These are phyloP conservation scores for Pythium plurisporium DNA, from an alignment of 352 stramenopile species.

Conservation along the genomic window DNA sequence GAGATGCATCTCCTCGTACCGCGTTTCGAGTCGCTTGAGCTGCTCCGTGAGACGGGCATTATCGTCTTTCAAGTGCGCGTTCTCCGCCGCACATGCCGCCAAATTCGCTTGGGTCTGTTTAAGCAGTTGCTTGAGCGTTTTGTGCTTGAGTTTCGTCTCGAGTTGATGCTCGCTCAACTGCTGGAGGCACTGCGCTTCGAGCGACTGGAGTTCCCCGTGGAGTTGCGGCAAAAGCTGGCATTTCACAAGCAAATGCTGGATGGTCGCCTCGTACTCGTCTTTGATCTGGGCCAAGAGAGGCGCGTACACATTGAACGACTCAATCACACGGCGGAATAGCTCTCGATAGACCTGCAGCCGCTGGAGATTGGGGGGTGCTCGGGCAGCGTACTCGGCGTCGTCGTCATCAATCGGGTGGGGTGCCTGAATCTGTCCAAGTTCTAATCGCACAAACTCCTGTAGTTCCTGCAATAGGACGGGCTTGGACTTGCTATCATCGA, in stretches of 20 bases:
- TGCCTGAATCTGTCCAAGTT: slow-evolving; percentile 2
- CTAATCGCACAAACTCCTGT: slow-evolving; percentile 4
- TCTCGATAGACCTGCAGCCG: slow-evolving; percentile 56
- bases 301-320: slow-evolving; percentile 59
- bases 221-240: slow-evolving; percentile 45
- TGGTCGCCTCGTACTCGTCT: slow-evolving; percentile 52
- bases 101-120: slow-evolving; percentile 51
- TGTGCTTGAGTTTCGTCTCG: slow-evolving; percentile 31
- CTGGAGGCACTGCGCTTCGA: slow-evolving; percentile 60
- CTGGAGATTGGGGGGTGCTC: slow-evolving; percentile 22
- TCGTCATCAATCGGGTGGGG: neutral
- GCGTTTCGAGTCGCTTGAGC: slow-evolving; percentile 25
- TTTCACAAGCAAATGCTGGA: slow-evolving; percentile 27
- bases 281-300: slow-evolving; percentile 58
- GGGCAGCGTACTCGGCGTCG: neutral
- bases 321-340: slow-evolving; percentile 47
- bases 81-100: slow-evolving; percentile 44
- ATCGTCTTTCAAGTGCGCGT: slow-evolving; percentile 28
- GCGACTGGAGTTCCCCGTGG: slow-evolving; percentile 44
- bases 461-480: slow-evolving; percentile 22
- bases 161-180: slow-evolving; percentile 44
- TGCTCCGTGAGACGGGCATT: slow-evolving; percentile 28
- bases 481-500: slow-evolving; percentile 22
- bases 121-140: slow-evolving; percentile 42
- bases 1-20: slow-evolving; percentile 36